Evolutionary conservation across 2,329 filamentous ascomycete genomes (phyloP).

Genomic region (Xylaria sp.): DNA sequence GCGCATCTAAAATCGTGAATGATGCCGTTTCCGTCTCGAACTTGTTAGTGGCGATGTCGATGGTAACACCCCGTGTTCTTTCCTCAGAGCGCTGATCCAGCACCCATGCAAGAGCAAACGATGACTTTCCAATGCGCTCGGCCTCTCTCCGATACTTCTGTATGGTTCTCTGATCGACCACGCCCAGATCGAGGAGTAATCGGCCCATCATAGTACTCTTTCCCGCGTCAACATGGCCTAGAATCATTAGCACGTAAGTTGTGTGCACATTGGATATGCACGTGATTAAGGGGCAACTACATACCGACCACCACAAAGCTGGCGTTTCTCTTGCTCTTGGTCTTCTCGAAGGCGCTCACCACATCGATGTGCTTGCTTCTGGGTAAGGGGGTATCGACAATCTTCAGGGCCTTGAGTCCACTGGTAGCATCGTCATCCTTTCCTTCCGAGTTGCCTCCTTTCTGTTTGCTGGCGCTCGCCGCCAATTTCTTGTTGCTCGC

Average conservation of each 20-base stretch:
- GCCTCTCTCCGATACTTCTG: conserved; percentile 86
- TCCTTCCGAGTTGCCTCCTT: conserved; percentile 31
- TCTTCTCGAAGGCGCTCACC: conserved; percentile 70
- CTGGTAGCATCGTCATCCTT: conserved; percentile 33
- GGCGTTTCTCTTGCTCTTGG: conserved; percentile 69
- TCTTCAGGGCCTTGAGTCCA: conserved; percentile 37
- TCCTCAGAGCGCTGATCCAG: conserved; percentile 90
- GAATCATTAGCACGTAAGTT: conserved; percentile 10
- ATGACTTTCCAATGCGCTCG: conserved; percentile 85
- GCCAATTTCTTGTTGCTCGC: conserved; percentile 45
- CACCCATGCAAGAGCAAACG: conserved; percentile 95
- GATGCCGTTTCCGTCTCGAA: conserved; percentile 83
- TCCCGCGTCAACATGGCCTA: conserved; percentile 92
- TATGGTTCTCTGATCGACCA: conserved; percentile 80
- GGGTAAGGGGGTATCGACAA: conserved; percentile 51
- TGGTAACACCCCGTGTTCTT: conserved; percentile 82
- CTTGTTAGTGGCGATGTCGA: conserved; percentile 91
- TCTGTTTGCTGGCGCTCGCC: conserved; percentile 37
- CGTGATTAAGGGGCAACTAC: conserved; percentile 24
- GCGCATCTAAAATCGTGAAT: conserved; percentile 93
- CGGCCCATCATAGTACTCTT: conserved; percentile 98
- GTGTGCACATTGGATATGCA: not conserved
- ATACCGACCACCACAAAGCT: conserved; percentile 91
- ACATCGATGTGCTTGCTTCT: conserved; percentile 81
- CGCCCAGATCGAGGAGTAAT: conserved; percentile 80